Evolutionary conservation across 2,329 filamentous ascomycete genomes (phyloP).

Genomic region (Thelonectria rubi): DNA sequence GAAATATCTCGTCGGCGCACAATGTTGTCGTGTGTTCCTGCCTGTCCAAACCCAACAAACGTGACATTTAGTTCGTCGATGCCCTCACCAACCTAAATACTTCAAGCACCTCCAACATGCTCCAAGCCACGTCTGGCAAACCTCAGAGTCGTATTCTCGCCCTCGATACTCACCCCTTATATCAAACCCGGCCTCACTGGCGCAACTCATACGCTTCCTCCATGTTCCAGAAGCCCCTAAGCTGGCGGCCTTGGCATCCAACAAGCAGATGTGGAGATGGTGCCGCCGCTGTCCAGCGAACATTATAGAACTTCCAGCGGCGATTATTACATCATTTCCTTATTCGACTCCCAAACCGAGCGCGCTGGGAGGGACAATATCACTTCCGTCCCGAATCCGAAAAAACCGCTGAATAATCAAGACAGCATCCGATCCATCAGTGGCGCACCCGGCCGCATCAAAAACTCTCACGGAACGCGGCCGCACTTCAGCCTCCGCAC

Average conservation of each 20-base stretch:
- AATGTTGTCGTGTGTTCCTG: background rate
- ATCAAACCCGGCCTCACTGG: background rate
- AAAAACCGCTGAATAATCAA: conserved; percentile 16
- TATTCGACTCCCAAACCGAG: conserved; percentile 17
- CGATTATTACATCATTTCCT: conserved; percentile 36
- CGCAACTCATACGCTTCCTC: too few species aligned
- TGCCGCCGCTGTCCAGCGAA: conserved; percentile 22
- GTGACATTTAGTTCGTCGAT: background rate
- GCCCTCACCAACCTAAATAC: background rate
- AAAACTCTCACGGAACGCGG: background rate
- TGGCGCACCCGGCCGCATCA: background rate
- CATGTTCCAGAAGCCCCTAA: too few species aligned
- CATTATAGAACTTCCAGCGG: conserved; percentile 22
- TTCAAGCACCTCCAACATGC: background rate
- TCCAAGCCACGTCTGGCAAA: background rate
- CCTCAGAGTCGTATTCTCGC: background rate
- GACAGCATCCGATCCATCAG: conserved; percentile 3
- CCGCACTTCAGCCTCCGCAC: conserved; percentile 4
- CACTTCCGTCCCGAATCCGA: conserved; percentile 1
- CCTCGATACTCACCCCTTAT: background rate
- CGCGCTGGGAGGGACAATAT: conserved; percentile 17
- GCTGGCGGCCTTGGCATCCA: conserved; percentile 8
- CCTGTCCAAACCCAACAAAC: background rate
- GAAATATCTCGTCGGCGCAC: background rate
- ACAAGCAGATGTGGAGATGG: conserved; percentile 36